Conservation (phyloP, 2,329 filamentous ascomycete genomes). For the Botryotinia convoluta region DNA sequence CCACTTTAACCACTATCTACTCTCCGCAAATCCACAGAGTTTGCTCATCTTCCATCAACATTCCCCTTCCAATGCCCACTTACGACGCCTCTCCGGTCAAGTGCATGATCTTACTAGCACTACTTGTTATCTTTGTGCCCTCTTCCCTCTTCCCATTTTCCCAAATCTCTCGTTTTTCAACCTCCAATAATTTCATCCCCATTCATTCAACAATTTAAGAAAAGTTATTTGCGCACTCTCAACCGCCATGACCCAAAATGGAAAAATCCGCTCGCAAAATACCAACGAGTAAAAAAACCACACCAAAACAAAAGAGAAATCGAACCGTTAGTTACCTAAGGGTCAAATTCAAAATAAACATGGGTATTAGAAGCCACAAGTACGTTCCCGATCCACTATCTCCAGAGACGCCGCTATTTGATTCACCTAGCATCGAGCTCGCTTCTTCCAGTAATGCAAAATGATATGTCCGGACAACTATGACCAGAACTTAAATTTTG, state of each 20-base stretch:
- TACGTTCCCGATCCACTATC: background rate
- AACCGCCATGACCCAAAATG: too few species aligned
- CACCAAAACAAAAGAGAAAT: background rate
- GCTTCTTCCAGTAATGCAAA: background rate
- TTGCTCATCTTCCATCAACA: background rate
- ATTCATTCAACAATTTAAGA: background rate
- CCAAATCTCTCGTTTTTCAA: background rate
- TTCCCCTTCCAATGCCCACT: background rate
- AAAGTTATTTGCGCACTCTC: background rate
- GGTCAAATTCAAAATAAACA: background rate
- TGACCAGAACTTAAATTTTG: background rate
- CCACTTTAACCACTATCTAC: background rate
- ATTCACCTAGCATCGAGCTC: background rate
- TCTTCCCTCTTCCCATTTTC: background rate
- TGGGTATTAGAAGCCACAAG: background rate
- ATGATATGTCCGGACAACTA: background rate
- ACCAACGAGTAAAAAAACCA: background rate
- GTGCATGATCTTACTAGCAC: background rate
- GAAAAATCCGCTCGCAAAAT: background rate
- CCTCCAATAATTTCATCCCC: background rate
- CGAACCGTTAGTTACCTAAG: background rate
- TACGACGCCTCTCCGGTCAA: background rate
- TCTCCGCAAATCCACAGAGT: background rate
- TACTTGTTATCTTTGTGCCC: background rate
- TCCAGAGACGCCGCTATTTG: background rate